These are phyloP conservation scores for Backusella luteola DNA, from an alignment of 192 early-diverging fungal genomes.

Conservation along the genomic window DNA sequence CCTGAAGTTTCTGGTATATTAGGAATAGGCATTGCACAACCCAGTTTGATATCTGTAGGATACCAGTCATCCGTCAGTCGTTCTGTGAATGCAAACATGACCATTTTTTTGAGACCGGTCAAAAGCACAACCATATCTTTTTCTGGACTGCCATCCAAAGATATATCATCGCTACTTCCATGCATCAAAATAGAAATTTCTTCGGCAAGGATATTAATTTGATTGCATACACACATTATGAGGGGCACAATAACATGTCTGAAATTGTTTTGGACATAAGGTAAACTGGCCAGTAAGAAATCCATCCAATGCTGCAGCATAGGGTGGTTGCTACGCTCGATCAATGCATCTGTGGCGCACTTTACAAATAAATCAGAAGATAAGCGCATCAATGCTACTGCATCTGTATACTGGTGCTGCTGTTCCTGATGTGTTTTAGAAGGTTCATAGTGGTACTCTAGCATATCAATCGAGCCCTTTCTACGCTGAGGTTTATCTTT, in stretches of 20 bases:
- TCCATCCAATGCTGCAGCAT: constrained; percentile 78
- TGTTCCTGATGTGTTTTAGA: neutral
- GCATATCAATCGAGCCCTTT: constrained; percentile 1
- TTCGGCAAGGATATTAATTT: constrained; percentile 43
- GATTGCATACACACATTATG: constrained; percentile 59
- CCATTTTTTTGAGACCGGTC: constrained; percentile 54
- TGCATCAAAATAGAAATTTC: constrained; percentile 22
- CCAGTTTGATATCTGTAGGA: neutral
- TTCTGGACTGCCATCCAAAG: constrained; percentile 30
- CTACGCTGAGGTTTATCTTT: neutral
- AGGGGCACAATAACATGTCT: constrained; percentile 60
- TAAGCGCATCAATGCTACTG: constrained; percentile 6
- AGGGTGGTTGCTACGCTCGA: constrained; percentile 57
- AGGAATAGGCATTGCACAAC: neutral
- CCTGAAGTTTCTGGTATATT: constrained; percentile 5
- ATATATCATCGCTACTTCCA: neutral
- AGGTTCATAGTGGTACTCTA: neutral
- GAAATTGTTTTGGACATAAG: constrained; percentile 61
- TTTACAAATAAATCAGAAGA: constrained; percentile 54
- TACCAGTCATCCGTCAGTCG: constrained; percentile 36
- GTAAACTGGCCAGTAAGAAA: constrained; percentile 62
- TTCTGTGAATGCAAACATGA: constrained; percentile 52
- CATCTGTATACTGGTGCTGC: constrained; percentile 5
- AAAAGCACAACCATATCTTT: constrained; percentile 51
- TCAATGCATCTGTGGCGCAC: constrained; percentile 60